A percentile compares a stretch with the other conserved stretches of the same genome.
Conservation (phyloP, 441 rosid species). For the Corymbia calophylla region DNA sequence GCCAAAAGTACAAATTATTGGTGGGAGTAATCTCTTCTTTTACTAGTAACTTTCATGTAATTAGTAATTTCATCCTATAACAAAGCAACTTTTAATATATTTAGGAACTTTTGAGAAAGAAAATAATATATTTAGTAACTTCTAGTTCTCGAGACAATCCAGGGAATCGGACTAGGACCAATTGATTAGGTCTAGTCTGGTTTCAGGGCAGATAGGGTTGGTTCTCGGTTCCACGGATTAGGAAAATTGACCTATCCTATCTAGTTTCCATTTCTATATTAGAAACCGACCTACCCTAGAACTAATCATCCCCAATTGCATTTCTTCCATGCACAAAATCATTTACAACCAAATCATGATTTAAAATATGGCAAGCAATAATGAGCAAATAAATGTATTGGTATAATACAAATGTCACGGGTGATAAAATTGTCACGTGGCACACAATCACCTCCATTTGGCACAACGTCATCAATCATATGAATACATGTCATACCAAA, state of each 20-base stretch:
- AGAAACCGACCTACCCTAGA: accelerated
- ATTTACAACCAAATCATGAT: background rate
- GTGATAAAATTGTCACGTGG: background rate
- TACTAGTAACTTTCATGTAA: background rate
- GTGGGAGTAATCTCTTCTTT: background rate
- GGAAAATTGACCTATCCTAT: background rate
- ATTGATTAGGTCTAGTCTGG: background rate
- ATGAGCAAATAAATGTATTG: background rate
- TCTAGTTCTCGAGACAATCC: background rate
- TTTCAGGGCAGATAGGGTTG: background rate
- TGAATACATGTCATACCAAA: background rate
- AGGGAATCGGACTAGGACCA: background rate
- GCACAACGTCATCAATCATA: background rate
- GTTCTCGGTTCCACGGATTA: background rate
- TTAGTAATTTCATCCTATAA: no score
- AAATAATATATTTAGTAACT: no score
- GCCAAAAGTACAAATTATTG: background rate
- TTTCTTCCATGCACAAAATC: background rate
- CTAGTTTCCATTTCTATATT: background rate
- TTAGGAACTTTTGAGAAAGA: no score
- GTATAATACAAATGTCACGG: background rate
- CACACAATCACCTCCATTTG: background rate
- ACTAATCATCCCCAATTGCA: background rate
- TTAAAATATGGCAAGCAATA: background rate
- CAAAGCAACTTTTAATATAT: no score